phyloP scores from a whole-genome alignment of 176 grass and related monocot species.

The Triticum urartu region DNA sequence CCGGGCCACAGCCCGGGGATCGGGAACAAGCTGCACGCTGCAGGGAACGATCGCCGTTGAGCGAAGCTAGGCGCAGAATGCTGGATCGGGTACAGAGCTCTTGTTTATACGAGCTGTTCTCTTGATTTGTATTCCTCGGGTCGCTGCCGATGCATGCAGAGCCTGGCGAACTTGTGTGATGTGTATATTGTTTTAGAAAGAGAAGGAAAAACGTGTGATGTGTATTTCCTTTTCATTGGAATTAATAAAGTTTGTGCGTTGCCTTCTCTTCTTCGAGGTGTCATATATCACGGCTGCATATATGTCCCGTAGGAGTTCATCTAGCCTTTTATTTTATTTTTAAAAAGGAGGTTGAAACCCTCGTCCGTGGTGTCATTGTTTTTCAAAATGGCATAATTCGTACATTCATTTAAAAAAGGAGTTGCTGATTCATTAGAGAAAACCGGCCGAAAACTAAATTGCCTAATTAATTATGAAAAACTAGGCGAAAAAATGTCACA shows the following conservation, averaged over 20 bases:
- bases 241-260: neutral
- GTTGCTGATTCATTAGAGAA: too few species aligned
- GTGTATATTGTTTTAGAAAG: neutral
- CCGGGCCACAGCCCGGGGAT: slow-evolving; percentile 71
- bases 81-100: neutral
- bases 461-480: too few species aligned
- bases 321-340: too few species aligned
- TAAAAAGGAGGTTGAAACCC: too few species aligned
- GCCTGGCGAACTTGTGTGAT: neutral
- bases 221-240: neutral
- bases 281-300: too few species aligned
- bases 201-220: neutral
- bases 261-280: neutral
- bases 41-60: slow-evolving; percentile 33
- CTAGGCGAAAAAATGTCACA: accelerated
- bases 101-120: neutral
- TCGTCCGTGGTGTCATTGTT: too few species aligned
- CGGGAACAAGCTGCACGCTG: slow-evolving; percentile 50
- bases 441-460: too few species aligned
- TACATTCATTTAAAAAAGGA: too few species aligned
- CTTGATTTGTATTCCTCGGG: slow-evolving; percentile 7
- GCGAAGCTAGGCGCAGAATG: neutral
- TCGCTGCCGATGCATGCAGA: too few species aligned
- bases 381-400: too few species aligned
- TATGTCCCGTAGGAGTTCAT: too few species aligned